These are phyloP conservation scores for Aspergillus baeticus DNA, from an alignment of 495 filamentous ascomycete genomes.

Conservation along the genomic window DNA sequence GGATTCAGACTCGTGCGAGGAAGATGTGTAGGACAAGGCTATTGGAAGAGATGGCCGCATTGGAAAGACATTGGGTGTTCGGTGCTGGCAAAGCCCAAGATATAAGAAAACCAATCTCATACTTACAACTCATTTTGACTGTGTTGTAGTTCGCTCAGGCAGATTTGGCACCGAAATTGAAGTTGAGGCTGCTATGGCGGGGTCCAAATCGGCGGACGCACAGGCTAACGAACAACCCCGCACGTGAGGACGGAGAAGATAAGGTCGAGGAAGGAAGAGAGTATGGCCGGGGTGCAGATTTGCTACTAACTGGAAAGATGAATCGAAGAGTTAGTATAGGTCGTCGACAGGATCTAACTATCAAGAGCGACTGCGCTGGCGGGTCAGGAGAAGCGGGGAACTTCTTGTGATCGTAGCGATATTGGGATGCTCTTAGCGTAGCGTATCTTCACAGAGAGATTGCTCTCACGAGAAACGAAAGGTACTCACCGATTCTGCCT, in stretches of 20 bases:
- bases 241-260: constrained; percentile 16
- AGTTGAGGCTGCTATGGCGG: constrained; percentile 17
- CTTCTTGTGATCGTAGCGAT: neutral
- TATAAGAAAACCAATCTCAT: constrained; percentile 8
- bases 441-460: no score
- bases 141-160: constrained; percentile 11
- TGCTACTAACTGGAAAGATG: neutral
- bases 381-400: constrained; percentile 5
- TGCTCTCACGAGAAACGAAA: neutral
- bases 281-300: neutral
- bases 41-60: neutral
- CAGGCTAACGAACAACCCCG: constrained; percentile 23
- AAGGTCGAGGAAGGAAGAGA: neutral
- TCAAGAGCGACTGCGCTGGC: neutral
- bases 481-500: constrained; percentile 8
- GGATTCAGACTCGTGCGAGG: constrained; percentile 6
- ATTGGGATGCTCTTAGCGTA: neutral
- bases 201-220: constrained; percentile 17
- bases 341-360: neutral
- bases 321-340: neutral
- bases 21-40: constrained; percentile 7
- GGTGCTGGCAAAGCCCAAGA: neutral
- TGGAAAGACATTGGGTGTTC: neutral
- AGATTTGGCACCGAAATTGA: neutral
- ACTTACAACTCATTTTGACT: constrained; percentile 51